Evolutionary conservation across 140 eudicot species (phyloP).

Genomic region (Flaveria floridana): DNA sequence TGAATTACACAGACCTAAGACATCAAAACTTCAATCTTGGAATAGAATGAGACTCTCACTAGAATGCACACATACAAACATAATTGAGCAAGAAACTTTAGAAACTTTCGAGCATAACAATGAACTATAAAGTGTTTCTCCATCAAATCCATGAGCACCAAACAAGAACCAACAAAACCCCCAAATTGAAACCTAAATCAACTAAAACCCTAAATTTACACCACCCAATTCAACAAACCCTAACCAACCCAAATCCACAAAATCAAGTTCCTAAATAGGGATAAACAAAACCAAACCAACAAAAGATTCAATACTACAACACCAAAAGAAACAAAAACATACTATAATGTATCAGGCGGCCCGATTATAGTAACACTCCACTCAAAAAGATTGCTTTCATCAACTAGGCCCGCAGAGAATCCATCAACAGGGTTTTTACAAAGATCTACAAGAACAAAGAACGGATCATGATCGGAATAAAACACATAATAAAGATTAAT

Average conservation of each 20-base stretch:
- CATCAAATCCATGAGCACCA: background rate
- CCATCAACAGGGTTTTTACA: constrained; percentile 95
- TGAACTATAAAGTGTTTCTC: background rate
- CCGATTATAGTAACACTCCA: constrained; percentile 99
- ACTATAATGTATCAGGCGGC: constrained; percentile 96
- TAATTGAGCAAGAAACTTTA: background rate
- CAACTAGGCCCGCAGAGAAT: constrained; percentile 92
- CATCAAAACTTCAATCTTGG: constrained; percentile 19
- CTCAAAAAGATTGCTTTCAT: constrained; percentile 81
- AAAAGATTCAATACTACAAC: background rate
- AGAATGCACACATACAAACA: constrained; percentile 5
- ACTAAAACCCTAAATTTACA: constrained; percentile 20
- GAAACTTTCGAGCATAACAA: background rate
- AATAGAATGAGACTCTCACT: background rate
- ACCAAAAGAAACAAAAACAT: constrained; percentile 25
- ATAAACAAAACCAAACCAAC: background rate
- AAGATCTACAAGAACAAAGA: constrained; percentile 57
- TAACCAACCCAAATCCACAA: constrained; percentile 21
- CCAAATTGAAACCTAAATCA: background rate
- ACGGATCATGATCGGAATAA: constrained; percentile 36
- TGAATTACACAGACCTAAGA: constrained; percentile 16
- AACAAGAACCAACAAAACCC: background rate
- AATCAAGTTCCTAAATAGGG: constrained; percentile 2
- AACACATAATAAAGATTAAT: background rate
- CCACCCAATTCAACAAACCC: constrained; percentile 19